Evolutionary conservation across 345 rosid species (phyloP).

Genomic region (Hibiscus mutabilis): DNA sequence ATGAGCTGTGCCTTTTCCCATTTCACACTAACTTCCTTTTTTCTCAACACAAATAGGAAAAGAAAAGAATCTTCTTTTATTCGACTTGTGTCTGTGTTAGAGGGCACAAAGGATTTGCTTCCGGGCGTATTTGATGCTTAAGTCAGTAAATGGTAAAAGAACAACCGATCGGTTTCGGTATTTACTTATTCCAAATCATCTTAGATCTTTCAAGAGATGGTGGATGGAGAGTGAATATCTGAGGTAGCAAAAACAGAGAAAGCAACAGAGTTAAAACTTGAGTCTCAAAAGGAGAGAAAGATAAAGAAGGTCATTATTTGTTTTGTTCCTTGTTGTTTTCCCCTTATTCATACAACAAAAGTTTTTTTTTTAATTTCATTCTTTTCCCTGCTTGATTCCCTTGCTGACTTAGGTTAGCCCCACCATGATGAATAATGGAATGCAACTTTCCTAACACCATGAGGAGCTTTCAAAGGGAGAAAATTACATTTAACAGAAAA

Average conservation of each 20-base stretch:
- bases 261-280: conserved; percentile 25
- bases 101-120: neutral
- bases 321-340: conserved; percentile 21
- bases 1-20: conserved; percentile 42
- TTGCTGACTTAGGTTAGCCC: conserved; percentile 39
- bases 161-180: neutral
- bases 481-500: conserved; percentile 15
- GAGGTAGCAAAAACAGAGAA: conserved; percentile 51
- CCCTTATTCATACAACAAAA: conserved; percentile 7
- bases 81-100: conserved; percentile 30
- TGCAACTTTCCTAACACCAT: conserved; percentile 34
- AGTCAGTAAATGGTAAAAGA: neutral
- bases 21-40: conserved; percentile 25
- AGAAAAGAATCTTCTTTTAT: neutral
- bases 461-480: conserved; percentile 16
- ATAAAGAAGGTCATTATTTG: conserved; percentile 58
- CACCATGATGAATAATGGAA: conserved; percentile 48
- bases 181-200: neutral
- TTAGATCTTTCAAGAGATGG: neutral
- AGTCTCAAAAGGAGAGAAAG: conserved; percentile 49
- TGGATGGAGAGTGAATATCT: conserved; percentile 38
- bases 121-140: neutral
- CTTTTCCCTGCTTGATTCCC: conserved; percentile 38
- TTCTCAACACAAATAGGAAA: neutral
- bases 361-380: neutral